Evolutionary conservation across 306 rosid species (phyloP).

Genomic region (Lathyrus oleraceus): DNA sequence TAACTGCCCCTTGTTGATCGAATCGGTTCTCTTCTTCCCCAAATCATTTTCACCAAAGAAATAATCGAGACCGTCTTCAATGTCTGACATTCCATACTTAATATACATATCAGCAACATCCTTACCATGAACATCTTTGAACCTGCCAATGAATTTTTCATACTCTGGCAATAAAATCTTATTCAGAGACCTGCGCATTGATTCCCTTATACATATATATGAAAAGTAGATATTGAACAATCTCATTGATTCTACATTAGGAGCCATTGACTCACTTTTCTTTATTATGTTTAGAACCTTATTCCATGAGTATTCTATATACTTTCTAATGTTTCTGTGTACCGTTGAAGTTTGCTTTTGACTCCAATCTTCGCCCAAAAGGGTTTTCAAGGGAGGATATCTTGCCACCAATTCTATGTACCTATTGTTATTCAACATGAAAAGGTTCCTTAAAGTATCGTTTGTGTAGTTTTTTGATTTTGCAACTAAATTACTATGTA

Average conservation of each 20-base stretch:
- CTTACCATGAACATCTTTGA: constrained; percentile 50
- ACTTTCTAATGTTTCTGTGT: background rate
- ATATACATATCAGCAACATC: constrained; percentile 51
- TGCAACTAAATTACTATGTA: background rate
- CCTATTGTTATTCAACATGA: background rate
- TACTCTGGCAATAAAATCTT: constrained; percentile 58
- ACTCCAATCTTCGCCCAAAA: background rate
- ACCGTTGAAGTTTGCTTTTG: background rate
- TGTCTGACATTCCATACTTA: constrained; percentile 39
- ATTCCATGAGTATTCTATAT: background rate
- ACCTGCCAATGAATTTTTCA: constrained; percentile 60
- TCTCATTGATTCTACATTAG: background rate
- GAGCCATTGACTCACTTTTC: background rate
- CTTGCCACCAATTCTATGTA: background rate
- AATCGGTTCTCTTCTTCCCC: background rate
- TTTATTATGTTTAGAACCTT: background rate
- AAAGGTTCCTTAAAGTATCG: background rate
- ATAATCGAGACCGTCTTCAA: background rate
- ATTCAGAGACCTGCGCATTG: background rate
- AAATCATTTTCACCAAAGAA: background rate
- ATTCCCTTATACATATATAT: background rate
- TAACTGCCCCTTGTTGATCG: too few species aligned
- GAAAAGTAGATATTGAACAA: background rate
- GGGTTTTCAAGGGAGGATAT: background rate
- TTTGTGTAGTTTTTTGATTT: background rate